phyloP scores from a whole-genome alignment of 1,284 basidiomycete species.

The Cryptococcus sp. region DNA sequence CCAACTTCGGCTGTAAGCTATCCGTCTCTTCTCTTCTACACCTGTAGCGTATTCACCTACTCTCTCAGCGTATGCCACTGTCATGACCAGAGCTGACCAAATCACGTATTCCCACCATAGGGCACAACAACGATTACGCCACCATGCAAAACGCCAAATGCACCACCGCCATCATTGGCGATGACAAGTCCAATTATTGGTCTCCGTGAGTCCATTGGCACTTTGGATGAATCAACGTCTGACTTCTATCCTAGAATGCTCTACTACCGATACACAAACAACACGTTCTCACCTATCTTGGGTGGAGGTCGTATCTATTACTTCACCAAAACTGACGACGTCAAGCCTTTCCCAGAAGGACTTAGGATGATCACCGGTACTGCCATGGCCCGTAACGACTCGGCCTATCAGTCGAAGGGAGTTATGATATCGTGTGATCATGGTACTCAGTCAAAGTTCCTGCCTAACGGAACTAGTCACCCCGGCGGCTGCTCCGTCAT shows the following conservation, averaged over 20 bases:
- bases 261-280: conserved; percentile 34
- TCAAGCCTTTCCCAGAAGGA: conserved; percentile 47
- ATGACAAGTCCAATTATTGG: conserved; percentile 51
- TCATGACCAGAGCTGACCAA: not conserved
- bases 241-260: conserved; percentile 19
- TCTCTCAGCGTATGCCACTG: not conserved
- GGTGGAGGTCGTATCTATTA: conserved; percentile 45
- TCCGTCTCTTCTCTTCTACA: not conserved
- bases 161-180: conserved; percentile 32
- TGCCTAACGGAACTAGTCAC: conserved; percentile 40
- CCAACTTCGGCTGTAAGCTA: conserved; percentile 38
- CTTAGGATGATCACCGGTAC: conserved; percentile 46
- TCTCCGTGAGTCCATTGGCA: conserved; percentile 26
- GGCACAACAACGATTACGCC: conserved; percentile 24
- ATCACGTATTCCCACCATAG: conserved; percentile 11
- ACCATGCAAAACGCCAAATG: conserved; percentile 36
- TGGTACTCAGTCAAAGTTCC: conserved; percentile 17
- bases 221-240: not conserved
- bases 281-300: conserved; percentile 34
- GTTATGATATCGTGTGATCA: conserved; percentile 38
- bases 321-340: conserved; percentile 34
- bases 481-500: conserved; percentile 33
- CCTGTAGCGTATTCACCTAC: not conserved
- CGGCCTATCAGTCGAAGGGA: conserved; percentile 20
- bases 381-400: conserved; percentile 24